Conservation (phyloP, 2,329 filamentous ascomycete genomes). For the Graphiopsis chlorocephala region DNA sequence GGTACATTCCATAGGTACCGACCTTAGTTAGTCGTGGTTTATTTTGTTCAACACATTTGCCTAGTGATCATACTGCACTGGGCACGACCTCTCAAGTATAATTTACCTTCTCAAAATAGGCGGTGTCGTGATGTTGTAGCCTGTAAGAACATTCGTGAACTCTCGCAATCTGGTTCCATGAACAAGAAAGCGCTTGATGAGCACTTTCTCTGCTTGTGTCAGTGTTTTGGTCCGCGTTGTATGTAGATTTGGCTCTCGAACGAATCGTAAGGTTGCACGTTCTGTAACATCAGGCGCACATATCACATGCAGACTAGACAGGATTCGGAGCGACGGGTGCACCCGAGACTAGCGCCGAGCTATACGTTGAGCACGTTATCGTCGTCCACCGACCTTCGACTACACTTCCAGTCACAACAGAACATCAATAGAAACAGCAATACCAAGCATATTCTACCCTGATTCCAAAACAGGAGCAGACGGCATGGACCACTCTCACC, state of each 20-base stretch:
- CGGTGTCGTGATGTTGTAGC: background rate
- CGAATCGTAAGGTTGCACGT: background rate
- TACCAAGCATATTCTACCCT: background rate
- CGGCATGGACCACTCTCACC: conserved; percentile 15
- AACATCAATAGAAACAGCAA: background rate
- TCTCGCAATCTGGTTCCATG: background rate
- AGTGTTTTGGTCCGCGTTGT: background rate
- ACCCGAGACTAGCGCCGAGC: background rate
- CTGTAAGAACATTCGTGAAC: background rate
- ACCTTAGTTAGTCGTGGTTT: background rate
- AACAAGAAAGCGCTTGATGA: background rate
- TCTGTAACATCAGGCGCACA: background rate
- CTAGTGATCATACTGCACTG: background rate
- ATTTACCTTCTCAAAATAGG: background rate
- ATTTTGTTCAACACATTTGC: conserved; percentile 11
- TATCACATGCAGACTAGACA: background rate
- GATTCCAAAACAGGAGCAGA: background rate
- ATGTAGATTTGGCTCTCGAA: background rate
- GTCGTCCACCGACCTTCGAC: background rate
- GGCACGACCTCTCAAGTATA: background rate
- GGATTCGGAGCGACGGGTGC: background rate
- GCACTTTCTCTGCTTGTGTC: background rate
- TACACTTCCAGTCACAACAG: background rate
- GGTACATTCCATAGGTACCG: conserved; percentile 49
- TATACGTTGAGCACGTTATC: conserved; percentile 8